Evolutionary conservation across 768 basidiomycete species (phyloP).

Genomic region (Calocybe gangraenosa): DNA sequence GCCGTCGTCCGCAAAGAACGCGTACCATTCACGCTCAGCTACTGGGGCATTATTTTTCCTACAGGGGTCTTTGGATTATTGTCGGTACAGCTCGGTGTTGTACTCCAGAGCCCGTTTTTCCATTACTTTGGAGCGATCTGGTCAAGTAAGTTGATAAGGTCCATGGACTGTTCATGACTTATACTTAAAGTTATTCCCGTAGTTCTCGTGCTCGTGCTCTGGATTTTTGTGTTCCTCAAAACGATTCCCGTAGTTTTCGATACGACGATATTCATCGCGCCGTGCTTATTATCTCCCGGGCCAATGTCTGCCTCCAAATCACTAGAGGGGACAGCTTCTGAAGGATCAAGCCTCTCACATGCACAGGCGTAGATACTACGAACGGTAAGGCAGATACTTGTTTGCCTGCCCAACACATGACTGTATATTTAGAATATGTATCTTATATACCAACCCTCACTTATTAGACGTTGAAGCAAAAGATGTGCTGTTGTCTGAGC

Average conservation of each 20-base stretch:
- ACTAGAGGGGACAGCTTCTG: background rate
- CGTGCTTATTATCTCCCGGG: conserved; percentile 27
- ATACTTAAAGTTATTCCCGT: background rate
- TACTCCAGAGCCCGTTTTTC: conserved; percentile 49
- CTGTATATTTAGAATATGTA: too few relatives aligned
- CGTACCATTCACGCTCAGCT: conserved; percentile 42
- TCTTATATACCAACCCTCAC: too few relatives aligned
- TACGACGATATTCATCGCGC: conserved; percentile 44
- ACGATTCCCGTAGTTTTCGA: conserved; percentile 43
- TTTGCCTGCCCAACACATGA: too few relatives aligned
- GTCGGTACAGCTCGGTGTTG: conserved; percentile 43
- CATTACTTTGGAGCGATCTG: conserved; percentile 49
- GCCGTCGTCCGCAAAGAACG: conserved; percentile 24
- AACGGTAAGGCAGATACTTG: too few relatives aligned
- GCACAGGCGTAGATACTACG: background rate
- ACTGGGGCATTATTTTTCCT: conserved; percentile 57
- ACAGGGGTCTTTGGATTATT: conserved; percentile 49
- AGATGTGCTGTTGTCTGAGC: too few relatives aligned
- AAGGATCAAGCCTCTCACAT: background rate
- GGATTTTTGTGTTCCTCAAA: conserved; percentile 35
- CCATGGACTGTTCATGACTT: background rate
- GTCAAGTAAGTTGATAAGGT: conserved; percentile 34
- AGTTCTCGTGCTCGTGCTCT: conserved; percentile 40
- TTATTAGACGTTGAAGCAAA: too few relatives aligned
- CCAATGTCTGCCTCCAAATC: background rate